Evolutionary conservation across 2,329 filamentous ascomycete species (phyloP), one percentile per base, ranked within the genome.

Genomic region (Huntiella savannae): DNA sequence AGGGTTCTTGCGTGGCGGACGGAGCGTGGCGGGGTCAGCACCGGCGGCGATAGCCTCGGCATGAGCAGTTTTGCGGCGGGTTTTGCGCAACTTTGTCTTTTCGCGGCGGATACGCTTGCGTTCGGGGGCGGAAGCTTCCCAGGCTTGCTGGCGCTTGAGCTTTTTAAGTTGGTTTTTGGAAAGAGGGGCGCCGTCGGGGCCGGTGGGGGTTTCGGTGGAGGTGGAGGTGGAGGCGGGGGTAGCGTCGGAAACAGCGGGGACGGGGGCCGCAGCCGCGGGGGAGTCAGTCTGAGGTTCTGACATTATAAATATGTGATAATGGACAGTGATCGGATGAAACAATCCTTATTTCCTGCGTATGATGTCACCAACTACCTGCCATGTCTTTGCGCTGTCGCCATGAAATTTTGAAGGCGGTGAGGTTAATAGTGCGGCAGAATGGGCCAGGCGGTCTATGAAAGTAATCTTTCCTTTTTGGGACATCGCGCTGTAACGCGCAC

Each of bases 151-250:
- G 47, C 76, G 77, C 50, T 72, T 75, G 45, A 85, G 66, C 57
- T 85, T 88, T 62, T 93, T 94, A 50, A 80, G 65, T 54, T 88
- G 81, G 56, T 79, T 92, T 57, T 96, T 96, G 13, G 88, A 94
- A 44, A 95, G 52, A 16, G 54, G 53, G 2, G 54, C 52, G 2
- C 49, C 36, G 4, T 40, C 38, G 15, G 55, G 48, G 16, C 13
- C 28, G 22, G n/a, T 13, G n/a, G 40, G 32, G 22, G 38, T 5
- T n/a, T 22, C 6, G 33, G 10, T 5, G n/a, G 36, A 11, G 11
- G n/a, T 11, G 16, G 19, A 2, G 7, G 38, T 0, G 37, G 8
- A 28, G 6, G n/a, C 12, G 39, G 38, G 22, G 7, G 13, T 16
- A 3, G 38, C 15, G n/a, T 15, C 15, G 16, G 33, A 15, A 22